These are phyloP conservation scores for Forsythia viridissima DNA, from an alignment of 257 asterid species.

Conservation along the genomic window DNA sequence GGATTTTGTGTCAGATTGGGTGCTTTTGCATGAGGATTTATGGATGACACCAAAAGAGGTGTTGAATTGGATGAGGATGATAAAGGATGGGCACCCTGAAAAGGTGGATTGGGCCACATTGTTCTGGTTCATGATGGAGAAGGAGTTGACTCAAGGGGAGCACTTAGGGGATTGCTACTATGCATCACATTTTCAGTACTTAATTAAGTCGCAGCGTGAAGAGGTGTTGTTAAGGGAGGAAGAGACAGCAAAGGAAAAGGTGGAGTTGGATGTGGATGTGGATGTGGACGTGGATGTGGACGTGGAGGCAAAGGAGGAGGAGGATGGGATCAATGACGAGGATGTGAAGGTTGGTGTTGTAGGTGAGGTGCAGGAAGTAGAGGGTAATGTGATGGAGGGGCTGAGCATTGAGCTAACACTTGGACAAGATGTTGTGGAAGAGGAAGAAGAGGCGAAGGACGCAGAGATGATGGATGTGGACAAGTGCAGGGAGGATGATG, in stretches of 20 bases:
- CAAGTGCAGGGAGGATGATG: constrained; percentile 25
- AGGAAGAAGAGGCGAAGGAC: constrained; percentile 36
- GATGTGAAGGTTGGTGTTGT: constrained; percentile 6
- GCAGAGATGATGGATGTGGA: constrained; percentile 32
- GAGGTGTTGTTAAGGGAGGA: constrained; percentile 30
- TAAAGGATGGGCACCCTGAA: constrained; percentile 78
- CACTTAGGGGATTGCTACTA: constrained; percentile 67
- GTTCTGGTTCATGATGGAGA: constrained; percentile 91
- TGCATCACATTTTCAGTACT: constrained; percentile 79
- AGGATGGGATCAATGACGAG: constrained; percentile 10
- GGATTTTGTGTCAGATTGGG: constrained; percentile 59
- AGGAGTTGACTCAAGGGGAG: constrained; percentile 71
- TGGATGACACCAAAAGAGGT: constrained; percentile 84
- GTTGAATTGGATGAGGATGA: constrained; percentile 50
- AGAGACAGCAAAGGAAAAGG: constrained; percentile 19
- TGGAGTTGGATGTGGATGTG: constrained; percentile 32
- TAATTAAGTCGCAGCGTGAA: constrained; percentile 61
- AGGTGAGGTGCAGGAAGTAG: constrained; percentile 21
- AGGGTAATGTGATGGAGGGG: constrained; percentile 31
- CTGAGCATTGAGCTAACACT: constrained; percentile 72
- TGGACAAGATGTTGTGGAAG: constrained; percentile 56
- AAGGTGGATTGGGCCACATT: constrained; percentile 89
- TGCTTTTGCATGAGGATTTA: constrained; percentile 76
- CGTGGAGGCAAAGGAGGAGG: constrained; percentile 25
- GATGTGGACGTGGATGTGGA: constrained; percentile 28